phyloP scores from a whole-genome alignment of 78 protist species.

The Dictyostelium capitatum region DNA sequence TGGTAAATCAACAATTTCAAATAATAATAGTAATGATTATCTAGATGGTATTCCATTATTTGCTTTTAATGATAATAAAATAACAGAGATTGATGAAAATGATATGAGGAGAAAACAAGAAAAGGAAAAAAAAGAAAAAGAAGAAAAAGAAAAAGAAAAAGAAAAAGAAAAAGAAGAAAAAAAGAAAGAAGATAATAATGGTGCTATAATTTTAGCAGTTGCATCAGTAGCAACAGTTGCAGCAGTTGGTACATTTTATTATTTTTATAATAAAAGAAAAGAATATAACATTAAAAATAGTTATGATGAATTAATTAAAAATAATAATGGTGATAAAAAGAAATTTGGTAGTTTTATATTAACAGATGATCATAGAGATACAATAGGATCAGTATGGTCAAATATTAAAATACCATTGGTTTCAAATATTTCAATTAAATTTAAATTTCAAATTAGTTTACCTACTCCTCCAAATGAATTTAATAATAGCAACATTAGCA shows the following conservation, averaged over 20 bases:
- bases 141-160: not conserved
- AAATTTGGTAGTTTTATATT: not conserved
- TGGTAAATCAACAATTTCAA: no score
- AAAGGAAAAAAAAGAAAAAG: no score
- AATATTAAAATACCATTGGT: not conserved
- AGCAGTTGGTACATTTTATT: not conserved
- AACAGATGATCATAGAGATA: not conserved
- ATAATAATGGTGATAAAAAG: not conserved
- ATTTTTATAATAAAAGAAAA: not conserved
- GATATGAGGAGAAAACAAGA: no score
- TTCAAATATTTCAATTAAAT: not conserved
- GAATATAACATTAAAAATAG: not conserved
- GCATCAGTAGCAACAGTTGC: no score
- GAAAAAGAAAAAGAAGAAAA: not conserved
- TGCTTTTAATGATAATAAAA: no score
- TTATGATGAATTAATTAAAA: not conserved
- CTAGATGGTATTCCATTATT: no score
- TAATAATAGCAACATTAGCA: no score
- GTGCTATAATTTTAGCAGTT: no score
- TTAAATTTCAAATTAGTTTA: not conserved
- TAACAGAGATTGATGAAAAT: no score
- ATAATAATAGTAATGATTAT: no score
- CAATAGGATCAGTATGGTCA: not conserved
- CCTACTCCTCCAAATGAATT: no score
- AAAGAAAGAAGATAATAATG: not conserved